phyloP scores from a whole-genome alignment of 1,139 yeast species.

The Blastobotrys aristatus region DNA sequence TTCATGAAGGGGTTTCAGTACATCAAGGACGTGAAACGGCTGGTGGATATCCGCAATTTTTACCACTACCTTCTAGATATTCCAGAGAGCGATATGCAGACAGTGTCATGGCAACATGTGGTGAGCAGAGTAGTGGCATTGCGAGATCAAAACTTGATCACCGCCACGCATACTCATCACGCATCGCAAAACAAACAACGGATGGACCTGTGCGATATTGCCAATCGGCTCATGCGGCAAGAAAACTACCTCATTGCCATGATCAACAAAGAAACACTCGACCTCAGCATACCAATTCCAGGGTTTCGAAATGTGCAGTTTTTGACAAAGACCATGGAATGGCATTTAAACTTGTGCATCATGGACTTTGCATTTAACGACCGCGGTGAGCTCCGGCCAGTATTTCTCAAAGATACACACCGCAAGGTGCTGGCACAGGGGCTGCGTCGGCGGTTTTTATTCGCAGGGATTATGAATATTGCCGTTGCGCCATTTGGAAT shows the following conservation, averaged over 20 bases:
- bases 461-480: constrained; percentile 83
- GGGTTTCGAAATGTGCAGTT: constrained; percentile 36
- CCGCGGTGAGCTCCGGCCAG: constrained; percentile 76
- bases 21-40: constrained; percentile 41
- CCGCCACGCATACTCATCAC: constrained; percentile 52
- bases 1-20: constrained; percentile 56
- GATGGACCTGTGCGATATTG: constrained; percentile 88
- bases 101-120: constrained; percentile 87
- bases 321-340: constrained; percentile 82
- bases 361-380: constrained; percentile 80
- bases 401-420: constrained; percentile 66
- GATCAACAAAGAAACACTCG: constrained; percentile 71
- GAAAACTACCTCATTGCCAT: constrained; percentile 91
- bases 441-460: constrained; percentile 67
- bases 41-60: constrained; percentile 60
- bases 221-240: constrained; percentile 90
- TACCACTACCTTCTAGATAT: constrained; percentile 63
- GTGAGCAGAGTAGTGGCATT: constrained; percentile 72
- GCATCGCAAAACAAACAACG: constrained; percentile 52
- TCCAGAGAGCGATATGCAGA: constrained; percentile 76
- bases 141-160: constrained; percentile 73
- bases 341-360: constrained; percentile 87
- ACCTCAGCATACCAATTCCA: constrained; percentile 51
- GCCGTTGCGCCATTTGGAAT: constrained; percentile 82
- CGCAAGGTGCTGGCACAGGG: constrained; percentile 65